Conservation (phyloP, 2,329 filamentous ascomycete genomes). For the Thelonectria olida region DNA sequence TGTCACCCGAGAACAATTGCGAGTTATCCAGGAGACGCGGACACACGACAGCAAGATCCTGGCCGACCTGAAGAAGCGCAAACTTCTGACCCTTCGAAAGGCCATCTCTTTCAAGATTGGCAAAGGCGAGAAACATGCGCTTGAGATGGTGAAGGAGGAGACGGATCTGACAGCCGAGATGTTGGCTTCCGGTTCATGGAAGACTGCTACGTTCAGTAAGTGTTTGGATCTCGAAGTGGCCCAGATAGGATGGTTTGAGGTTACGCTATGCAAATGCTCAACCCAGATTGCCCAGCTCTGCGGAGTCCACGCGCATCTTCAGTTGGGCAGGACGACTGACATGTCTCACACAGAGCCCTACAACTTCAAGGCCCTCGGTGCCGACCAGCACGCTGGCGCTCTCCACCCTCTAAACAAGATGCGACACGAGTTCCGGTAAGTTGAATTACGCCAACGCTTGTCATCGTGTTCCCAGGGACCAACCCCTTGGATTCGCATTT, state of each 20-base stretch:
- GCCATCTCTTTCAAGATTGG: conserved; percentile 83
- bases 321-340: background rate
- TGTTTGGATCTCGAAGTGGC: conserved; percentile 69
- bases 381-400: conserved; percentile 69
- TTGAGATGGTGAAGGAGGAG: conserved; percentile 90
- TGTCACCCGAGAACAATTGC: conserved; percentile 78
- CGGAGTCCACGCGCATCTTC: background rate
- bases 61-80: conserved; percentile 88
- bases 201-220: conserved; percentile 81
- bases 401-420: conserved; percentile 88
- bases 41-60: conserved; percentile 80
- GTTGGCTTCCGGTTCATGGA: conserved; percentile 88
- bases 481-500: too few species aligned
- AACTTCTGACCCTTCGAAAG: conserved; percentile 86
- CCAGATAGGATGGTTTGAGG: too few species aligned
- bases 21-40: conserved; percentile 74
- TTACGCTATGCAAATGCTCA: background rate
- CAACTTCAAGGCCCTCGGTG: conserved; percentile 77
- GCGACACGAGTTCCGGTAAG: conserved; percentile 82
- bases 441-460: background rate
- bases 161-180: conserved; percentile 96
- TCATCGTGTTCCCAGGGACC: too few species aligned
- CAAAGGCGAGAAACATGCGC: conserved; percentile 89
- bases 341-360: conserved; percentile 61
- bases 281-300: background rate